Percentiles rank a stretch among this genome's conserved stretches.
phyloP scores from a whole-genome alignment of 495 filamentous ascomycete genomes.

The Podospora didyma region DNA sequence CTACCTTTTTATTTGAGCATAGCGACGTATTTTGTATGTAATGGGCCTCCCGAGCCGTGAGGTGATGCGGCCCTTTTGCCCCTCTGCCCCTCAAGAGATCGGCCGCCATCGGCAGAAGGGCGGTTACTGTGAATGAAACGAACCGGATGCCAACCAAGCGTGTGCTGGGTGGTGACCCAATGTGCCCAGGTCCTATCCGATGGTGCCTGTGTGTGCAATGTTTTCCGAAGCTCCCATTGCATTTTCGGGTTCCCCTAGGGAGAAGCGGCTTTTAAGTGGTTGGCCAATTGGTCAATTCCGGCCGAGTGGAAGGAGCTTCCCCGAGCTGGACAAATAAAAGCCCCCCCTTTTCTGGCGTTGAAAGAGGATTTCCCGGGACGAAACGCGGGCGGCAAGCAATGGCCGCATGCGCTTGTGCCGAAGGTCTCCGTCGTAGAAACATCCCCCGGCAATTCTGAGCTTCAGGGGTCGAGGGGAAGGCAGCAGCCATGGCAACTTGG shows the following conservation, averaged over 20 bases:
- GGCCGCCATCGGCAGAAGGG: conserved; percentile 24
- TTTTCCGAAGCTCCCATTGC: background rate
- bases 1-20: background rate
- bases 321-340: background rate
- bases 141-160: too few relatives aligned
- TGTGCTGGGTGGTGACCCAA: too few relatives aligned
- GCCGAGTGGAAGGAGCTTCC: conserved; percentile 3
- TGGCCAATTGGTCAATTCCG: conserved; percentile 4
- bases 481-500: background rate
- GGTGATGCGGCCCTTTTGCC: too few relatives aligned
- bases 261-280: background rate
- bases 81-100: conserved; percentile 21
- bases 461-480: background rate
- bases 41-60: background rate
- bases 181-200: too few relatives aligned
- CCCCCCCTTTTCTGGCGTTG: background rate
- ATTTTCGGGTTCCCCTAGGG: too few relatives aligned
- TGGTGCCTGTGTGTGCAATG: background rate
- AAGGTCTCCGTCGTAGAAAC: background rate
- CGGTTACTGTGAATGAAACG: conserved; percentile 16
- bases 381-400: background rate
- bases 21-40: background rate
- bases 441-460: conserved; percentile 14
- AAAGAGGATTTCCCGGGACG: conserved; percentile 31
- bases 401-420: conserved; percentile 13